A percentile compares a stretch with the other conserved stretches of the same genome.
Evolutionary conservation across 495 filamentous ascomycete species (phyloP).

Genomic region (Talaromyces adpressus): DNA sequence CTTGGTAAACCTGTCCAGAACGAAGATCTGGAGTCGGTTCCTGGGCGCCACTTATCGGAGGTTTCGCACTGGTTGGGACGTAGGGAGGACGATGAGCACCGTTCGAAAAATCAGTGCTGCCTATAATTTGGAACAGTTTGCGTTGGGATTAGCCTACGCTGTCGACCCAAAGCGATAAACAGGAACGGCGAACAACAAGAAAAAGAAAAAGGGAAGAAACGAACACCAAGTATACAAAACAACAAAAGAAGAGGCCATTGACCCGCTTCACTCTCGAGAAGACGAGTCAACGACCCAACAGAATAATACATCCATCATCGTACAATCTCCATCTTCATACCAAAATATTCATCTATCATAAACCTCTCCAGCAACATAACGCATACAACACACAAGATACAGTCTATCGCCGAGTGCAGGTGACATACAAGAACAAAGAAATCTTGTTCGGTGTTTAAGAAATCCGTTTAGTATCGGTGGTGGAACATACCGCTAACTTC

Average conservation of each 20-base stretch:
- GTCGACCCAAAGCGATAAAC: conserved; percentile 17
- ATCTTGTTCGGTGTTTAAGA: conserved; percentile 8
- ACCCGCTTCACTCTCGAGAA: conserved; percentile 12
- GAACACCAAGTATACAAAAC: conserved; percentile 21
- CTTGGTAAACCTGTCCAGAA: conserved; percentile 70
- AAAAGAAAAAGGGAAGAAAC: conserved; percentile 16
- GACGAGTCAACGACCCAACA: conserved; percentile 6
- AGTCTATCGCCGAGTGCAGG: conserved; percentile 7
- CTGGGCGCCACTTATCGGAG: conserved; percentile 15
- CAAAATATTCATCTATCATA: background rate
- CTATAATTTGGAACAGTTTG: conserved; percentile 25
- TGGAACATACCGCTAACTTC: conserved; percentile 95
- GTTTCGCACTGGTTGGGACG: conserved; percentile 15
- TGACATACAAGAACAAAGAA: conserved; percentile 14
- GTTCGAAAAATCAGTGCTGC: conserved; percentile 29
- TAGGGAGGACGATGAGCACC: conserved; percentile 23
- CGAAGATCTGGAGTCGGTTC: conserved; percentile 51
- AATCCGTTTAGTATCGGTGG: conserved; percentile 47
- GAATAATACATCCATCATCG: conserved; percentile 17
- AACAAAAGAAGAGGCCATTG: conserved; percentile 9
- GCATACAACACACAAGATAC: conserved; percentile 7
- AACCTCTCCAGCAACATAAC: background rate
- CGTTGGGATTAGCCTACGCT: conserved; percentile 39
- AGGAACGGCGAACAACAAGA: conserved; percentile 19
- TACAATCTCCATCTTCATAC: conserved; percentile 3